Evolutionary conservation across 805 yeast species (phyloP), one percentile per base, ranked within the genome.

Genomic region (Wickerhamomyces chambardii): DNA sequence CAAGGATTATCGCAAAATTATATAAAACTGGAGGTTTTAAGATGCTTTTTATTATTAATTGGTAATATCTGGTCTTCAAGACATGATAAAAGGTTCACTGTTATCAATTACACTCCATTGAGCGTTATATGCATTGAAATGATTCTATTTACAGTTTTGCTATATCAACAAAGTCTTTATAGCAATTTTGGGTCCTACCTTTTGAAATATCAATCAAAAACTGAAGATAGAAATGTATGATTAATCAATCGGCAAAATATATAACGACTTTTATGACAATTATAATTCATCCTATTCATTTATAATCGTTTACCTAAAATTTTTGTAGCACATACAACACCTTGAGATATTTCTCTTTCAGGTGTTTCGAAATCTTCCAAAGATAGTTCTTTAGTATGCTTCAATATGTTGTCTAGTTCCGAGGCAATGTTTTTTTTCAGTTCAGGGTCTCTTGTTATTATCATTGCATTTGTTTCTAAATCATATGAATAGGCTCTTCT

Each of bases 401-500:
- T 43, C 59, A 69, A 57, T 34, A 87, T 61, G 53, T 84, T 66
- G 14, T 70, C 69, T 26, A 86, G 61, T 55, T 89, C 97, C 1
- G 46, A 45, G 22, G 59, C 58, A 82, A 89, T 78, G 33, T 62
- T 49, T 5, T 44, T 34, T 50, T 78, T 78, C 42, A 90, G 64
- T 3, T 59, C 63, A 15, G 64, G 59, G 52, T 84, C 89, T 35
- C 64, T 70, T 2, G 97, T 89, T 12, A 87, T 59, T 2, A 90
- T 56, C 2, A 92, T 63, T 0, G 89, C 94, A 51, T 92, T 90
- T 7, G 90, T 71, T 59, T 92, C 98, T 38, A 92, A 64, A 56
- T 92, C 98, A 39, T 81, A 72, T 3, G 81, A 69, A 50, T 90
- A 90, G 0, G 97, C 89, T 41, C 98, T 68, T 42, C 81, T 74